A percentile compares a stretch with the other conserved stretches of the same genome.
Evolutionary conservation across 1,284 basidiomycete genomes (phyloP).

Genomic region (Peniophora sp.): DNA sequence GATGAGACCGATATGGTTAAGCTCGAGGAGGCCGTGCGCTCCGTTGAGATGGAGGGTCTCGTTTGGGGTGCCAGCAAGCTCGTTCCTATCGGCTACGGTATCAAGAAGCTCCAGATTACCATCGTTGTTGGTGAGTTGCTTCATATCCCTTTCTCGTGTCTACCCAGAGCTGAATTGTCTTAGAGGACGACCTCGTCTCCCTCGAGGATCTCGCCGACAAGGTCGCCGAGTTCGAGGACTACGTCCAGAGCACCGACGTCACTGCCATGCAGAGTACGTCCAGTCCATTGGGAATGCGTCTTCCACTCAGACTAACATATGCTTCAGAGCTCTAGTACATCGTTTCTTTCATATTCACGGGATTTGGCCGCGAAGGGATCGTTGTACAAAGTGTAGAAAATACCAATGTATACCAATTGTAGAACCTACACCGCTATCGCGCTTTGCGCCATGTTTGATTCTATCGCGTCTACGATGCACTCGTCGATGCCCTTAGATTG

Average conservation of each 20-base stretch:
- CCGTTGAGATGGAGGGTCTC: conserved; percentile 86
- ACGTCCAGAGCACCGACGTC: conserved; percentile 91
- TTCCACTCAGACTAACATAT: no score
- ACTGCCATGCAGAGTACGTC: conserved; percentile 83
- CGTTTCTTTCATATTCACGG: no score
- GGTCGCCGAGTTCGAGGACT: conserved; percentile 85
- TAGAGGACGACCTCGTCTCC: conserved; percentile 93
- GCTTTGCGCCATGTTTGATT: no score
- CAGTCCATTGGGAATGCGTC: background rate
- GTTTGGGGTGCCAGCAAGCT: conserved; percentile 92
- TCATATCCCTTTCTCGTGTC: background rate
- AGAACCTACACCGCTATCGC: no score
- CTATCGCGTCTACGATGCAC: no score
- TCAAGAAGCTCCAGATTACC: conserved; percentile 89
- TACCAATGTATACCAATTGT: no score
- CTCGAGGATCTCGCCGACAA: conserved; percentile 92
- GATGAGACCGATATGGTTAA: conserved; percentile 96
- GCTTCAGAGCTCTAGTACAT: no score
- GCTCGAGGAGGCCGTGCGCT: conserved; percentile 80
- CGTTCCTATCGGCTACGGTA: conserved; percentile 92
- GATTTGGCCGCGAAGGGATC: no score
- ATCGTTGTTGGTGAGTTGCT: conserved; percentile 80
- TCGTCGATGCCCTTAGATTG: no score
- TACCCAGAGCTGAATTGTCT: conserved; percentile 4
- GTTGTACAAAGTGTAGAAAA: no score